Evolutionary conservation across 148 eudicot genomes (phyloP), one percentile per base, ranked within the genome.

Genomic region (Cornus kousa): DNA sequence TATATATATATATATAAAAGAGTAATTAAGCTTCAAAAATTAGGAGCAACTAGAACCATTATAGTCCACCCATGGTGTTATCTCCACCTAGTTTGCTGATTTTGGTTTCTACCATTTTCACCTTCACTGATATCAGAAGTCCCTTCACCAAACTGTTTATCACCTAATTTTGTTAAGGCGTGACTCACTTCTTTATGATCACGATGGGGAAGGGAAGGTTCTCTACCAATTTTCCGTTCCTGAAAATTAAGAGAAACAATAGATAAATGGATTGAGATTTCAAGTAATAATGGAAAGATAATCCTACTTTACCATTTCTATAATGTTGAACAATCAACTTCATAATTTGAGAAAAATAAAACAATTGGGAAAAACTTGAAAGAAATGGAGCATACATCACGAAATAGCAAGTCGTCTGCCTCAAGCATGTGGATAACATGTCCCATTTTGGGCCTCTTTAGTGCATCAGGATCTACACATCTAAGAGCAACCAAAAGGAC

Each of bases 381-480:
- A 19, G 37, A 68, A 33, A 68, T 16, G 67, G 57, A 3, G 22
- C 91, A 35, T 90, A 90, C 95, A 88, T 88, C 87, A 64, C 89
- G 91, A 74, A 82, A 82, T 23, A 87, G 83, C 82, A 93, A 81
- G 85, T 93, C 97, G 83, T 93, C 97, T 2, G 91, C 90, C 86
- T 93, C 97, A 7, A 93, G 97, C 97, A 93, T 93, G 89, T 93
- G 97, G 80, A 93, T 88, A 60, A 93, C 94, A 77, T 93, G 93
- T 20, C 97, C 97, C 97, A 93, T 93, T 83, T 91, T 93, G 33
- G 97, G 97, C 78, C 97, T 87, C 83, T 93, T 93, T 39, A 86
- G 90, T 10, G 93, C 89, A 80, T 91, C 97, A 8, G 94, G 94
- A 80, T 93, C 97, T 48, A 93, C 94, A 81, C 97, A 93, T 79